phyloP scores from a whole-genome alignment of 2,329 filamentous ascomycete genomes.

The Paramyrothecium sp. region DNA sequence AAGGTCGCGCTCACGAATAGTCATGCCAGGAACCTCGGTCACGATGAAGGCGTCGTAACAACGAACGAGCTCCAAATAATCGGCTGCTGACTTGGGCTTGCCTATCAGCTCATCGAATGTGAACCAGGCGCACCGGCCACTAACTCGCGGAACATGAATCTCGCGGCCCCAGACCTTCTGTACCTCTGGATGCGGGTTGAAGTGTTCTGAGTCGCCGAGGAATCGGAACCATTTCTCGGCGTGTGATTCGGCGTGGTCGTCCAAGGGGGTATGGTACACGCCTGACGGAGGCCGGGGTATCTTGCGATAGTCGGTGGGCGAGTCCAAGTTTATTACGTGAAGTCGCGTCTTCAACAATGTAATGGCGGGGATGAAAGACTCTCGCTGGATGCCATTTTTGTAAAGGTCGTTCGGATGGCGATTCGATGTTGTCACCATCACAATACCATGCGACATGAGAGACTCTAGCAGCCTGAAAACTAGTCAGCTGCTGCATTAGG shows the following conservation, averaged over 20 bases:
- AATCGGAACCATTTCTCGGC: conserved; percentile 95
- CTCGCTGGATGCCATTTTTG: conserved; percentile 95
- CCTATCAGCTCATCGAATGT: conserved; percentile 91
- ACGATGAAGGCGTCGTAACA: conserved; percentile 92
- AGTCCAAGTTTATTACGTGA: conserved; percentile 91
- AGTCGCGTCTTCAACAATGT: conserved; percentile 82
- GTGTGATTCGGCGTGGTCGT: conserved; percentile 72
- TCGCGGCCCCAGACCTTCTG: conserved; percentile 92
- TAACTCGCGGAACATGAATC: conserved; percentile 83
- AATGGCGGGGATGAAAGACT: conserved; percentile 94
- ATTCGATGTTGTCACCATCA: conserved; percentile 94
- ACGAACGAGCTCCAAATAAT: conserved; percentile 89
- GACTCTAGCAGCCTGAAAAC: conserved; percentile 69
- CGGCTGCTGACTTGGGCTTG: conserved; percentile 83
- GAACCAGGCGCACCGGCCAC: conserved; percentile 85
- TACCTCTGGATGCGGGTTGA: conserved; percentile 70
- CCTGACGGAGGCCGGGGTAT: conserved; percentile 89
- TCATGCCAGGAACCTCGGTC: conserved; percentile 91
- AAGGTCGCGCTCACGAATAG: conserved; percentile 77
- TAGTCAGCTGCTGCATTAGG: conserved; percentile 11
- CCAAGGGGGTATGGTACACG: conserved; percentile 89
- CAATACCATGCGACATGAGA: conserved; percentile 95
- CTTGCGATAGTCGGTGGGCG: conserved; percentile 94
- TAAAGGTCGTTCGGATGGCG: conserved; percentile 95
- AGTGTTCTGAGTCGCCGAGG: conserved; percentile 79